These are phyloP conservation scores for Asterochloris erici DNA, from an alignment of 139 green algal genomes.

Conservation along the genomic window DNA sequence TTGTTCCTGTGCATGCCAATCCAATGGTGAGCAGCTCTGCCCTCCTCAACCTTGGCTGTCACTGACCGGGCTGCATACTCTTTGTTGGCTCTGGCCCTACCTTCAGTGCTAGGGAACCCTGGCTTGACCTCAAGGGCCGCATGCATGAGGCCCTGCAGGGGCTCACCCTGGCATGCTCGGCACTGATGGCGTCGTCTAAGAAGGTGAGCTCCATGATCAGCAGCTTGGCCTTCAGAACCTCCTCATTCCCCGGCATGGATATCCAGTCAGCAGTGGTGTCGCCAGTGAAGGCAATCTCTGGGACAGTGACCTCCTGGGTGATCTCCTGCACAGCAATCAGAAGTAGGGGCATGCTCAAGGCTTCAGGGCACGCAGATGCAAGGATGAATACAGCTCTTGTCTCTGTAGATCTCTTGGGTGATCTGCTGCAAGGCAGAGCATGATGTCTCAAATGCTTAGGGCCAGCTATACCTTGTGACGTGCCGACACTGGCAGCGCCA, in stretches of 20 bases:
- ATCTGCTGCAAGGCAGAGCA: background rate
- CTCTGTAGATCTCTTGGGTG: background rate
- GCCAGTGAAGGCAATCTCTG: constrained; percentile 81
- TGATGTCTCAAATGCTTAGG: background rate
- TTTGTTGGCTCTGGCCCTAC: no score
- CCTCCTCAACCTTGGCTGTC: no score
- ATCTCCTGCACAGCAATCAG: constrained; percentile 28
- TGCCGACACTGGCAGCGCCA: background rate
- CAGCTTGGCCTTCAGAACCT: constrained; percentile 54
- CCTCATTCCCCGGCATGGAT: constrained; percentile 32
- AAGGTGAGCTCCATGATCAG: constrained; percentile 73
- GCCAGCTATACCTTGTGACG: background rate
- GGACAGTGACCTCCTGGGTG: constrained; percentile 48
- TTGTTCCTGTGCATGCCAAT: no score
- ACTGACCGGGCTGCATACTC: no score
- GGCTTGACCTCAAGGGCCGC: constrained; percentile 6
- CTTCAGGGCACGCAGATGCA: background rate
- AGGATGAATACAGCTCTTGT: background rate
- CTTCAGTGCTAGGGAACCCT: no score
- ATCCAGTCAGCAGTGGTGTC: constrained; percentile 75
- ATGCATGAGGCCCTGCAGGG: background rate
- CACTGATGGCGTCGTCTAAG: constrained; percentile 53
- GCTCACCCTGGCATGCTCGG: constrained; percentile 37
- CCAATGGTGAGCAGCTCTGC: no score
- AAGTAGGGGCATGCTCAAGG: no score